Percentiles rank a stretch among this genome's conserved stretches.
These are phyloP conservation scores for Keqinozyma sinolaborantium DNA, from an alignment of 1,139 yeast genomes.

Conservation along the genomic window DNA sequence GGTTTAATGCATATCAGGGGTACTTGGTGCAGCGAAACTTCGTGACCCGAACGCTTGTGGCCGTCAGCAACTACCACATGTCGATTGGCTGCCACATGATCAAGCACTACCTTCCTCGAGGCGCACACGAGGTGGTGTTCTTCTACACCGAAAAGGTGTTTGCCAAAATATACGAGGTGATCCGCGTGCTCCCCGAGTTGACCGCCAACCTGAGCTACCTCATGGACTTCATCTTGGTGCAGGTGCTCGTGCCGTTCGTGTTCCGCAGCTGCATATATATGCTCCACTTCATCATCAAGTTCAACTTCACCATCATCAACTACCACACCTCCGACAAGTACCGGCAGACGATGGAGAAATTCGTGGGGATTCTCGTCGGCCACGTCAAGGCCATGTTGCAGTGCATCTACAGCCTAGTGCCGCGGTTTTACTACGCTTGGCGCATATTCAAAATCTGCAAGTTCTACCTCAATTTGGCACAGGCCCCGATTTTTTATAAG, in stretches of 20 bases:
- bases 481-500: slow-evolving; percentile 1
- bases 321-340: not conserved
- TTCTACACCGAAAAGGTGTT: slow-evolving; percentile 3
- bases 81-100: not conserved
- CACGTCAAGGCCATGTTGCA: slow-evolving; percentile 1
- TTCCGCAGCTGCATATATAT: not conserved
- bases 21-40: not conserved
- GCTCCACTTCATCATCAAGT: slow-evolving; percentile 3
- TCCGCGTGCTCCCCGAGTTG: slow-evolving; percentile 1
- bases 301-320: slow-evolving; percentile 1
- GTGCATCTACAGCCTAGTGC: slow-evolving; percentile 1
- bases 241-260: slow-evolving; percentile 1
- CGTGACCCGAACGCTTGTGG: not conserved
- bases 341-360: not conserved
- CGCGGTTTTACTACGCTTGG: slow-evolving; percentile 4
- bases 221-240: slow-evolving; percentile 1
- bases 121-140: slow-evolving; percentile 1
- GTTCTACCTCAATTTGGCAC: slow-evolving; percentile 1
- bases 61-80: not conserved
- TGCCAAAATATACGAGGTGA: not conserved
- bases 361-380: not conserved
- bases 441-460: slow-evolving; percentile 1
- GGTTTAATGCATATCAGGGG: not conserved
- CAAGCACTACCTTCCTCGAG: not conserved
- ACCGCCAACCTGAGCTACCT: slow-evolving; percentile 1